Conservation (phyloP, 139 green algal genomes). For the Tetraselmis chui region DNA sequence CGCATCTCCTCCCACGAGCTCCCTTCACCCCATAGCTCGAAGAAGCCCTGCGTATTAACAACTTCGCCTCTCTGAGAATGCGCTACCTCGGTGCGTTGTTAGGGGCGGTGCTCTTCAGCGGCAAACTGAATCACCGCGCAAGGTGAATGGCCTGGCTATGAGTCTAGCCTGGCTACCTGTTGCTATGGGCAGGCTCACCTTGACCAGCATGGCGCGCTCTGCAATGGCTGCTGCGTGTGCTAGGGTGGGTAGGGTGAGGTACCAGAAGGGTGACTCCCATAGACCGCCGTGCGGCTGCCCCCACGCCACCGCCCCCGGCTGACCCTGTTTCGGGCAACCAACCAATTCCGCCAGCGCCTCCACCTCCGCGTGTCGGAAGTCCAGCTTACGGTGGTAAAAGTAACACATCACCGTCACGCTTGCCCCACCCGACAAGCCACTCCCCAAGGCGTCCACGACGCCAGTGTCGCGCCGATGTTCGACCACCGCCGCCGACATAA, state of each 20-base stretch:
- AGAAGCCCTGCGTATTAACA: conserved; percentile 50
- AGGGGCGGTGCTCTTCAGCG: no score
- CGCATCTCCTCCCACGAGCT: conserved; percentile 40
- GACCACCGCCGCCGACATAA: no score
- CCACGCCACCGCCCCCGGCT: not conserved
- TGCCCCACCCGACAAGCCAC: no score
- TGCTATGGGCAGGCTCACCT: not conserved
- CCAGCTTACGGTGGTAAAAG: conserved; percentile 60
- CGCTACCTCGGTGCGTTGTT: no score
- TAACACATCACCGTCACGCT: conserved; percentile 27
- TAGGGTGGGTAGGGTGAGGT: conserved; percentile 4
- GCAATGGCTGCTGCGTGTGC: not conserved
- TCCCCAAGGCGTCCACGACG: no score
- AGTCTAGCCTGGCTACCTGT: no score
- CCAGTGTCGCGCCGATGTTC: no score
- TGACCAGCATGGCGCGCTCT: not conserved
- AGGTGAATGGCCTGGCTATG: no score
- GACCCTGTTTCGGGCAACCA: conserved; percentile 3
- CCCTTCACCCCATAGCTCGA: conserved; percentile 81
- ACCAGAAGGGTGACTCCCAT: conserved; percentile 49
- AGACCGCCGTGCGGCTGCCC: conserved; percentile 22
- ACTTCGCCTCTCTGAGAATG: no score
- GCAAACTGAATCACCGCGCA: no score
- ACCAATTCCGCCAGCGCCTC: conserved; percentile 40
- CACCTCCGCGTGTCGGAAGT: conserved; percentile 63